These are phyloP conservation scores for Podospora anserina DNA, from an alignment of 495 filamentous ascomycete species.

Conservation along the genomic window DNA sequence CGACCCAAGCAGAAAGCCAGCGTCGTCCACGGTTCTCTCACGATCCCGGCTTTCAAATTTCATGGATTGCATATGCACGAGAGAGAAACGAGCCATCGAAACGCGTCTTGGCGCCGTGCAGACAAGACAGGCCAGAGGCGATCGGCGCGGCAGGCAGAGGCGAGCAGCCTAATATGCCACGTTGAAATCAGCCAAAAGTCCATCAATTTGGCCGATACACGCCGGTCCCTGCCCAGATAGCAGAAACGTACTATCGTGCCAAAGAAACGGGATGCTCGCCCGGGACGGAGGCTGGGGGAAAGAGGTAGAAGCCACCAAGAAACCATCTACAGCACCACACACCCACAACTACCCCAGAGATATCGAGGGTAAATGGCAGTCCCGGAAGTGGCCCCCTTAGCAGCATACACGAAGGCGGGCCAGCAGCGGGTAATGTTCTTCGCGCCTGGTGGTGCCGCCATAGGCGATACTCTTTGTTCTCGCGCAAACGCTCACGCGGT, in stretches of 20 bases:
- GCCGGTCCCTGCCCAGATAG: constrained; percentile 10
- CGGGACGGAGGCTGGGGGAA: constrained; percentile 12
- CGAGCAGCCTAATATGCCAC: constrained; percentile 36
- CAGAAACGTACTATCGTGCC: constrained; percentile 14
- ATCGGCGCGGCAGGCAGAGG: constrained; percentile 23
- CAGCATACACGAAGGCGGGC: constrained; percentile 25
- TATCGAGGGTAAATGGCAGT: constrained; percentile 30
- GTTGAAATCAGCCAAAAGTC: constrained; percentile 39
- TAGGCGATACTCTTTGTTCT: neutral
- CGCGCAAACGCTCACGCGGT: neutral
- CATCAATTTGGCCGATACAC: constrained; percentile 29
- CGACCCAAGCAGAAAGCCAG: constrained; percentile 10
- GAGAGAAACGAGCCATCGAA: constrained; percentile 23
- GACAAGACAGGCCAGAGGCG: constrained; percentile 9
- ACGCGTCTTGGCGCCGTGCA: constrained; percentile 22
- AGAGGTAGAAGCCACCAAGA: constrained; percentile 4
- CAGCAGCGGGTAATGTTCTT: constrained; percentile 26
- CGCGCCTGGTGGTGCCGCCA: constrained; percentile 12
- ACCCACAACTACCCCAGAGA: constrained; percentile 5
- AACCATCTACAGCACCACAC: neutral
- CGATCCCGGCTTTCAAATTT: constrained; percentile 16
- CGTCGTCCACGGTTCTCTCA: constrained; percentile 1
- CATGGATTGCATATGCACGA: constrained; percentile 29
- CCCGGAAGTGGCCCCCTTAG: constrained; percentile 18
- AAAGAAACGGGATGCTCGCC: constrained; percentile 2